phyloP scores from a whole-genome alignment of 768 basidiomycete genomes.

The Exsudoporus frostii region DNA sequence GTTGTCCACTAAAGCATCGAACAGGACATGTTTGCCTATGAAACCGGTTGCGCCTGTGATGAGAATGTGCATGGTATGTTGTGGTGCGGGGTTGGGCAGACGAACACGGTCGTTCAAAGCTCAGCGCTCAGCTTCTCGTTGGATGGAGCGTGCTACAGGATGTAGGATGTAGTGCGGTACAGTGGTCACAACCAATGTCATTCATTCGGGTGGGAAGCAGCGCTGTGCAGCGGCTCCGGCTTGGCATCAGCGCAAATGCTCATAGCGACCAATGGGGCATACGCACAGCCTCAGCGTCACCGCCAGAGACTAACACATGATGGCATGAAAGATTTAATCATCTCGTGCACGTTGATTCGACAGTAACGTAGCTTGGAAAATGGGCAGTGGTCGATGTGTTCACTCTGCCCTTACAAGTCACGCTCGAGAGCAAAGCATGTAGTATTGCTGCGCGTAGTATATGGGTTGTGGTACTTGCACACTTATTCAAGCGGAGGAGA shows the following conservation, averaged over 20 bases:
- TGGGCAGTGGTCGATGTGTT: no score
- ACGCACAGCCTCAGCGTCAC: not conserved
- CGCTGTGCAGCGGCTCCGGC: not conserved
- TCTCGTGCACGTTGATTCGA: no score
- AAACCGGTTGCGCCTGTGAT: conserved; percentile 27
- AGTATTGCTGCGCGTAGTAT: no score
- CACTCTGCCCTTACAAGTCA: no score
- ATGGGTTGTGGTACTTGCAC: no score
- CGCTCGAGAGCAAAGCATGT: no score
- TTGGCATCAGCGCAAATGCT: not conserved
- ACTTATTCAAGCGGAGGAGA: not conserved
- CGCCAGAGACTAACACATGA: no score
- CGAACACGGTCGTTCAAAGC: not conserved
- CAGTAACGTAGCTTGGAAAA: no score
- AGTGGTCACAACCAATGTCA: not conserved
- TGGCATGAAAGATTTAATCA: no score
- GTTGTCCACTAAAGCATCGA: conserved; percentile 18
- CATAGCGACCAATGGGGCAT: not conserved
- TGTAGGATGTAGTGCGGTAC: not conserved
- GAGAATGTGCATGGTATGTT: conserved; percentile 22
- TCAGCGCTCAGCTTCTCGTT: not conserved
- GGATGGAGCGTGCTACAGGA: not conserved
- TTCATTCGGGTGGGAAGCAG: not conserved
- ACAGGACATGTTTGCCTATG: conserved; percentile 20
- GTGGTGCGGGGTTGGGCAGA: not conserved